phyloP scores from a whole-genome alignment of 371 early-diverging fungal genomes.

The Mortierella sp. region DNA sequence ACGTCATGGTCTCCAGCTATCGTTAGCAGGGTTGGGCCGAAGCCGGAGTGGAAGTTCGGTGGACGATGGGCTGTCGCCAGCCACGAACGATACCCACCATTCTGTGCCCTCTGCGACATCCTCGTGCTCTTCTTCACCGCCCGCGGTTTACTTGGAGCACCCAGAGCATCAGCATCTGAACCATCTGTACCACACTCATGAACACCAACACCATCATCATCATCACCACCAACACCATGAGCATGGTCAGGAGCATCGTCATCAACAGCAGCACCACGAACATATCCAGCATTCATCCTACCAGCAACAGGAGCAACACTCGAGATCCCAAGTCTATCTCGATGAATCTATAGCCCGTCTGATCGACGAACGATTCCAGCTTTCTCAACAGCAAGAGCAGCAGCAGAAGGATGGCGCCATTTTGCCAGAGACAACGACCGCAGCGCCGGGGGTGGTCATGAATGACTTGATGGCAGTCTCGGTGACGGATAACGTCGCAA shows the following conservation, averaged over 20 bases:
- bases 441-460: conserved; percentile 7
- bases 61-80: neutral
- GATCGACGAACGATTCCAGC: conserved; percentile 14
- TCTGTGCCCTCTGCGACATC: conserved; percentile 25
- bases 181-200: conserved; percentile 7
- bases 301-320: neutral
- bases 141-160: conserved; percentile 18
- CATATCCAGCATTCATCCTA: neutral
- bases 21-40: neutral
- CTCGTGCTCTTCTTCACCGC: conserved; percentile 37
- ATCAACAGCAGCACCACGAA: neutral
- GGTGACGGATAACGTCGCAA: neutral
- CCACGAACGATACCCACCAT: neutral
- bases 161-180: neutral
- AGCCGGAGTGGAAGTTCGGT: neutral
- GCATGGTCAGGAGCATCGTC: neutral
- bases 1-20: neutral
- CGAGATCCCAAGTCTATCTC: neutral
- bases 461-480: neutral
- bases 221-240: conserved; percentile 8
- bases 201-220: conserved; percentile 7
- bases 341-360: neutral
- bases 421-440: conserved; percentile 3
- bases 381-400: conserved; percentile 10
- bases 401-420: neutral